phyloP scores from a whole-genome alignment of 2,329 filamentous ascomycete genomes.

The Colletotrichum abscissum region DNA sequence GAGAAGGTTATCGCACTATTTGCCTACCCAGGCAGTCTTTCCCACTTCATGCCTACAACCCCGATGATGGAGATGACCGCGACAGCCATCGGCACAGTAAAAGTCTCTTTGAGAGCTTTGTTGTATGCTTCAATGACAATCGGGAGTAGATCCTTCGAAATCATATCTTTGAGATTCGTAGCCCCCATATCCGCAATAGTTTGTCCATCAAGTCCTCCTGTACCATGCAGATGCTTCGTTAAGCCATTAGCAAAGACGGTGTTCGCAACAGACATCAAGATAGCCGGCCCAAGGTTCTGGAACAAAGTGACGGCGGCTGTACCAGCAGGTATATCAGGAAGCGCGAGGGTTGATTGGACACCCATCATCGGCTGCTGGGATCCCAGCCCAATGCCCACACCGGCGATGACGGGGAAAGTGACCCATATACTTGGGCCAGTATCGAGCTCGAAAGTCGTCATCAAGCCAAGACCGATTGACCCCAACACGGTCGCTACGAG shows the following conservation, averaged over 20 bases:
- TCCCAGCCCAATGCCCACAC: slow-evolving; percentile 42
- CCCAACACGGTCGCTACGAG: slow-evolving; percentile 42
- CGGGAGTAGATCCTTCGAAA: slow-evolving; percentile 58
- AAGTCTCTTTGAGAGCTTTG: slow-evolving; percentile 69
- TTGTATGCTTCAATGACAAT: slow-evolving; percentile 72
- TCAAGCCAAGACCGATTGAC: slow-evolving; percentile 40
- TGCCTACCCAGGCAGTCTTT: slow-evolving; percentile 18
- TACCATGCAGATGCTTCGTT: slow-evolving; percentile 45
- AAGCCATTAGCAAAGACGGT: slow-evolving; percentile 29
- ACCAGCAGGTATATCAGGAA: slow-evolving; percentile 26
- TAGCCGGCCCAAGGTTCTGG: slow-evolving; percentile 30
- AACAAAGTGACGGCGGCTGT: slow-evolving; percentile 30
- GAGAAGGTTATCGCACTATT: too few relatives aligned
- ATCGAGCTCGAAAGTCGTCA: slow-evolving; percentile 15
- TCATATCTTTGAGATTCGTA: slow-evolving; percentile 65
- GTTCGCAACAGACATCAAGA: slow-evolving; percentile 32
- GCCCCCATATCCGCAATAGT: slow-evolving; percentile 56
- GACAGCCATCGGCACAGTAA: slow-evolving; percentile 65
- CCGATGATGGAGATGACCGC: slow-evolving; percentile 22
- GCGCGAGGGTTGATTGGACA: slow-evolving; percentile 40
- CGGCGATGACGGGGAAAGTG: slow-evolving; percentile 40
- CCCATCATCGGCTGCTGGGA: slow-evolving; percentile 42
- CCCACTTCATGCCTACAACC: slow-evolving; percentile 28
- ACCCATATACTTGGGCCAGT: slow-evolving; percentile 35
- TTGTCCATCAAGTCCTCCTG: slow-evolving; percentile 11